Percentiles rank a stretch among this genome's conserved stretches.
Conservation (phyloP, 768 basidiomycete species). For the Trichaptum fuscoviolaceum region DNA sequence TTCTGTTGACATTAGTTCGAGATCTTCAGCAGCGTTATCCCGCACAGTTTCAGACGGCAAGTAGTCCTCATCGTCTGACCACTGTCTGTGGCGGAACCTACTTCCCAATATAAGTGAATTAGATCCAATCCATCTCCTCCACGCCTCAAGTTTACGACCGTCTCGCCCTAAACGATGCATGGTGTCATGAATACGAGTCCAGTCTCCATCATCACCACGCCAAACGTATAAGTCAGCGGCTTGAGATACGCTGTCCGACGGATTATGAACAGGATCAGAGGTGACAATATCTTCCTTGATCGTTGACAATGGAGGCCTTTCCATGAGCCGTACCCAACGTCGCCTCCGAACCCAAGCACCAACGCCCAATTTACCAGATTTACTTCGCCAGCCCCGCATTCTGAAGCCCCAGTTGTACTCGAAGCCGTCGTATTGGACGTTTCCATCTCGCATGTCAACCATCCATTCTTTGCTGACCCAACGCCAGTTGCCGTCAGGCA, state of each 20-base stretch:
- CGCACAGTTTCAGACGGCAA: slow-evolving; percentile 15
- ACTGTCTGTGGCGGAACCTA: slow-evolving; percentile 36
- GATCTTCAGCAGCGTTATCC: slow-evolving; percentile 10
- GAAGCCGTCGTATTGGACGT: slow-evolving; percentile 79
- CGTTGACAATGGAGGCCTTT: slow-evolving; percentile 46
- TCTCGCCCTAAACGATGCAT: slow-evolving; percentile 55
- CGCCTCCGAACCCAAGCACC: slow-evolving; percentile 75
- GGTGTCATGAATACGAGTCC: slow-evolving; percentile 49
- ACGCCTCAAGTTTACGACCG: slow-evolving; percentile 71
- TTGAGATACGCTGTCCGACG: slow-evolving; percentile 13
- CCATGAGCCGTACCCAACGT: slow-evolving; percentile 83
- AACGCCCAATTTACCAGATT: slow-evolving; percentile 51
- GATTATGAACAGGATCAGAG: slow-evolving; percentile 3
- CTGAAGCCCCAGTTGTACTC: slow-evolving; percentile 83
- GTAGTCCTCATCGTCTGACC: slow-evolving; percentile 39
- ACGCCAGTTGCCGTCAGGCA: slow-evolving; percentile 76
- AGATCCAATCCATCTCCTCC: slow-evolving; percentile 61
- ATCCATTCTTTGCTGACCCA: slow-evolving; percentile 83
- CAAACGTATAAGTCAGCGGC: slow-evolving; percentile 34
- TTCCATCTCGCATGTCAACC: slow-evolving; percentile 84
- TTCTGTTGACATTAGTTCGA: not conserved
- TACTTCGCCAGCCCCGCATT: slow-evolving; percentile 56
- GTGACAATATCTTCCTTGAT: slow-evolving; percentile 9
- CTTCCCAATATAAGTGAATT: slow-evolving; percentile 20
- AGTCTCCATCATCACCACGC: slow-evolving; percentile 51